Conservation (phyloP, 352 stramenopile species). For the Pythium dissimile region DNA sequence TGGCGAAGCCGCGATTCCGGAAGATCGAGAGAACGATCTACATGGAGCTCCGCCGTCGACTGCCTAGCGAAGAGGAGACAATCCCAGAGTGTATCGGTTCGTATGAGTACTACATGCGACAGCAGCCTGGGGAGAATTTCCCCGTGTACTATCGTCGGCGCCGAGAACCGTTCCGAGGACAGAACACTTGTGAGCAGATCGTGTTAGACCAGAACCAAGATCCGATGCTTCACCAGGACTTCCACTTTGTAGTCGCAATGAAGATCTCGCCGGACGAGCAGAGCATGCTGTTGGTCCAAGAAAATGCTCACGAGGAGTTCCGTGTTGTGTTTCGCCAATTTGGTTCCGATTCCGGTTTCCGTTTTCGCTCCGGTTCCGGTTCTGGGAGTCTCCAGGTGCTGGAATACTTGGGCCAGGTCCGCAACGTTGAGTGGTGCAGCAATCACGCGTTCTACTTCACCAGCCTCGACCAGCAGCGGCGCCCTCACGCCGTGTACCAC, state of each 20-base stretch:
- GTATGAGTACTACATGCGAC: conserved; percentile 74
- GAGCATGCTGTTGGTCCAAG: conserved; percentile 59
- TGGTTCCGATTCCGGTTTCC: background rate
- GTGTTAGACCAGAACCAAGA: conserved; percentile 79
- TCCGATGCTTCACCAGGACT: conserved; percentile 45
- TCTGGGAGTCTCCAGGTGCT: conserved; percentile 26
- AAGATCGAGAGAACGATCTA: conserved; percentile 60
- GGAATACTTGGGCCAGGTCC: conserved; percentile 35
- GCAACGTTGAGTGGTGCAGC: conserved; percentile 72
- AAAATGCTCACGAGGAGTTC: conserved; percentile 69
- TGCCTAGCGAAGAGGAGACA: conserved; percentile 57
- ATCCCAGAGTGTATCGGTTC: conserved; percentile 74
- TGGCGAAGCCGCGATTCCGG: conserved; percentile 55
- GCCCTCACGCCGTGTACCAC: conserved; percentile 59
- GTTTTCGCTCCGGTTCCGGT: background rate
- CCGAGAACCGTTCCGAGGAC: conserved; percentile 2
- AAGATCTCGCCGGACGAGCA: conserved; percentile 73
- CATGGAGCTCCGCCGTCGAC: conserved; percentile 56
- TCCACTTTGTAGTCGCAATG: conserved; percentile 68
- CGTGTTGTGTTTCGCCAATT: conserved; percentile 29
- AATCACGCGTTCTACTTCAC: conserved; percentile 73
- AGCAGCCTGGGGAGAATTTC: conserved; percentile 63
- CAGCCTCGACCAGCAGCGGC: conserved; percentile 55
- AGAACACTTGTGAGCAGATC: too few relatives aligned
- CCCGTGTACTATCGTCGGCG: conserved; percentile 71